phyloP scores from a whole-genome alignment of 768 basidiomycete species.

The Phaeotremella skinneri region DNA sequence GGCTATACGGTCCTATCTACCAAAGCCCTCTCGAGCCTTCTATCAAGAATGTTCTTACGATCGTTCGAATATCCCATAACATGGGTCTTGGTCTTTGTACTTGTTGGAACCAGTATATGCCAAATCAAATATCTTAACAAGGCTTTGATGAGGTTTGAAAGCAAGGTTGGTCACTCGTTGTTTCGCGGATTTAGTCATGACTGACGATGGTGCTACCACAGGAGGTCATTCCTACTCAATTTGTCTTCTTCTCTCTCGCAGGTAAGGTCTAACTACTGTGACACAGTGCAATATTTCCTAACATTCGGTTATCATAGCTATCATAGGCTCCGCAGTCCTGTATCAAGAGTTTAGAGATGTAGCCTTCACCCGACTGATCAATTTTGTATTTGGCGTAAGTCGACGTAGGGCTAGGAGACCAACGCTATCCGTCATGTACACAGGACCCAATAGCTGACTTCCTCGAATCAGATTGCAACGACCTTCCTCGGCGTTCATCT shows the following conservation, averaged over 20 bases:
- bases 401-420: too few relatives aligned
- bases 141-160: conserved; percentile 88
- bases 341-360: conserved; percentile 89
- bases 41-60: conserved; percentile 72
- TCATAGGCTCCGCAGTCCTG: conserved; percentile 85
- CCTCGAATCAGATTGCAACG: conserved; percentile 58
- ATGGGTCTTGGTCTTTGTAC: conserved; percentile 58
- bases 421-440: too few relatives aligned
- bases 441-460: too few relatives aligned
- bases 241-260: conserved; percentile 88
- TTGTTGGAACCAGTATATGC: conserved; percentile 50
- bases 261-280: conserved; percentile 25
- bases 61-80: conserved; percentile 69
- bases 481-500: conserved; percentile 87
- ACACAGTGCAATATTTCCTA: background rate
- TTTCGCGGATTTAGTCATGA: background rate
- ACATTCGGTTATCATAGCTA: conserved; percentile 56
- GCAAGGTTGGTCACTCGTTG: conserved; percentile 62
- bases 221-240: conserved; percentile 92
- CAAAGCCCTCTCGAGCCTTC: conserved; percentile 82
- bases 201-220: conserved; percentile 39
- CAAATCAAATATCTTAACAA: conserved; percentile 52
- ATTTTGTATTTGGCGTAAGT: conserved; percentile 47
- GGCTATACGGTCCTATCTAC: conserved; percentile 86
- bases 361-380: conserved; percentile 56